These are phyloP conservation scores for Fagus sylvatica DNA, from an alignment of 306 rosid species.

Conservation along the genomic window DNA sequence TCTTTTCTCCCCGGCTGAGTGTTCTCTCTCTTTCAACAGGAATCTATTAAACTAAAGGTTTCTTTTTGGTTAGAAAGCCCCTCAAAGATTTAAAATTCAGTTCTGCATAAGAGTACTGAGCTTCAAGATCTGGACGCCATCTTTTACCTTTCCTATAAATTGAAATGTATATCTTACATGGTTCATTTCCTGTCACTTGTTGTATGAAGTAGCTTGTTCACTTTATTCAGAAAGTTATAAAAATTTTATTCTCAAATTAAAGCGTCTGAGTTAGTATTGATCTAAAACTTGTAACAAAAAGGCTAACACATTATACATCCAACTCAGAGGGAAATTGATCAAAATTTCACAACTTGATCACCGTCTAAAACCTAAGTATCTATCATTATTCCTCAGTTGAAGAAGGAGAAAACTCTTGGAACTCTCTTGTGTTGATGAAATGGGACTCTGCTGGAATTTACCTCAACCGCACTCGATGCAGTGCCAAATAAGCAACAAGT, in stretches of 20 bases:
- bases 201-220: slow-evolving; percentile 34
- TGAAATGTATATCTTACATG: neutral
- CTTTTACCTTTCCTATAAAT: slow-evolving; percentile 24
- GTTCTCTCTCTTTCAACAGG: slow-evolving; percentile 3
- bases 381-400: slow-evolving; percentile 53
- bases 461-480: slow-evolving; percentile 71
- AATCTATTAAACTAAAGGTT: slow-evolving; percentile 12
- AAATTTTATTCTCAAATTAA: slow-evolving; percentile 27
- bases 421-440: slow-evolving; percentile 30
- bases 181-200: slow-evolving; percentile 8
- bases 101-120: slow-evolving; percentile 13
- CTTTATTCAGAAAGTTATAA: slow-evolving; percentile 8
- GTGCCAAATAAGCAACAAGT: slow-evolving; percentile 80
- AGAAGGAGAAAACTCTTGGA: slow-evolving; percentile 51
- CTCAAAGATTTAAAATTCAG: slow-evolving; percentile 10
- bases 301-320: slow-evolving; percentile 23
- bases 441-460: slow-evolving; percentile 22
- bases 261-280: slow-evolving; percentile 31
- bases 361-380: slow-evolving; percentile 31
- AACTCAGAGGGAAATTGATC: slow-evolving; percentile 29
- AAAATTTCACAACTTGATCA: slow-evolving; percentile 38
- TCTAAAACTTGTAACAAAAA: slow-evolving; percentile 11
- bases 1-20: neutral
- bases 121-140: slow-evolving; percentile 13
- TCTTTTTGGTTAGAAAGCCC: slow-evolving; percentile 11